Evolutionary conservation across 2,329 filamentous ascomycete genomes (phyloP).

Genomic region (Zopfia rhizophila): DNA sequence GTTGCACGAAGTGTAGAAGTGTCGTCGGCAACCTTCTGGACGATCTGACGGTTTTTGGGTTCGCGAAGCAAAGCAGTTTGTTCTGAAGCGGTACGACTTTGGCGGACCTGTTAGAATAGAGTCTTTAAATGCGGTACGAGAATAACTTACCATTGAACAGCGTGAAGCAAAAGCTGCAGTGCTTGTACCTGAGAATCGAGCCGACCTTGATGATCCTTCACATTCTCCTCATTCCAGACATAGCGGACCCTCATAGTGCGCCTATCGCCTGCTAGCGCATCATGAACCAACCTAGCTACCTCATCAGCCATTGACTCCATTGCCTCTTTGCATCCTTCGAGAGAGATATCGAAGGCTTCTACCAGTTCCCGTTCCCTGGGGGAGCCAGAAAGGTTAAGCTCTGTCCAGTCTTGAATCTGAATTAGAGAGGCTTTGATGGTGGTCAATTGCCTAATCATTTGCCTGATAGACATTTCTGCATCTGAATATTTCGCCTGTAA

Average conservation of each 20-base stretch:
- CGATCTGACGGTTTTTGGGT: conserved; percentile 46
- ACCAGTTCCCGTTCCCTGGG: conserved; percentile 17
- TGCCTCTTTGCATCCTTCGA: conserved; percentile 25
- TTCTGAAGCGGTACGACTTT: conserved; percentile 46
- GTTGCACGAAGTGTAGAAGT: conserved; percentile 47
- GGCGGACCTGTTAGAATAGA: conserved; percentile 2
- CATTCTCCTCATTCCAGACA: conserved; percentile 51
- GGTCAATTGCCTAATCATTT: conserved; percentile 48
- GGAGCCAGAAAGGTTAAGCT: conserved; percentile 30
- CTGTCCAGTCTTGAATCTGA: conserved; percentile 50
- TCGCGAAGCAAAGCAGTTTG: conserved; percentile 47
- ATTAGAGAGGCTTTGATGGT: conserved; percentile 50
- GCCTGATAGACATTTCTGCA: conserved; percentile 51
- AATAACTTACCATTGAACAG: conserved; percentile 49
- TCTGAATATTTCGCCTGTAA: conserved; percentile 48
- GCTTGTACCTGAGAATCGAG: conserved; percentile 51
- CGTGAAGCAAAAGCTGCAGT: conserved; percentile 51
- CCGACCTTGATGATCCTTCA: conserved; percentile 48
- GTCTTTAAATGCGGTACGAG: neutral
- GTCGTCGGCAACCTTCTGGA: conserved; percentile 51
- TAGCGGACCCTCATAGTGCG: conserved; percentile 40
- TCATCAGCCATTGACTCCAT: conserved; percentile 38
- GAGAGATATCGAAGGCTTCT: conserved; percentile 21
- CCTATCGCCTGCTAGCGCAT: conserved; percentile 4
- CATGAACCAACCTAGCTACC: conserved; percentile 23